Evolutionary conservation across 495 filamentous ascomycete genomes (phyloP), one percentile per base, ranked within the genome.

Genomic region (Aspergillus ellipticus): DNA sequence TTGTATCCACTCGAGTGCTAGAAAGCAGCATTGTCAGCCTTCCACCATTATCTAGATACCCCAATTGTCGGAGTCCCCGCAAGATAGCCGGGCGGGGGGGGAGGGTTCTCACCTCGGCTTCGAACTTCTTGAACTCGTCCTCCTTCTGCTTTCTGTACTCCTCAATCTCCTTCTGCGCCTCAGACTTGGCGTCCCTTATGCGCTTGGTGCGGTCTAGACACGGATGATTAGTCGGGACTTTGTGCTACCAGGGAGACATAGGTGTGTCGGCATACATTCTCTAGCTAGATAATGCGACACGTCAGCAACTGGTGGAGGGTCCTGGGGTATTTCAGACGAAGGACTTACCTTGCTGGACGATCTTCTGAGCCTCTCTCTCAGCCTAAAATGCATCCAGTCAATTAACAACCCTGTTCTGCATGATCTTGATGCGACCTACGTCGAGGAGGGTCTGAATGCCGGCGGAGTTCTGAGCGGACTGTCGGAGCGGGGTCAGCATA

Each of bases 361-460:
- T 98, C 81, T 96, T 97, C 76, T 96, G 92, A 61, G 94, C 94
- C 76, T 98, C 94, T 78, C 90, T 87, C 83, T 98, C 94, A 51
- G 95, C 92, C 94, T 97, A 67, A 26, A 49, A 19, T 35, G 16
- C 20, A 16, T 42, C 24, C 21, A 24, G 55, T 62, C 47, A 64
- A 53, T 33, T 16, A n/a, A 22, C 13, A 22, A 5, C 20, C n/a
- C 9, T 22, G 2, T 8, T 16, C 24, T 9, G 39, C 15, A 4
- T 21, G 21, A 49, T 51, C 16, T 13, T 20, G 28, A 19, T 22
- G 26, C 35, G 50, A 74, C 89, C 63, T 89, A 98, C 94, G 80
- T 98, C 95, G 74, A 98, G 92, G 57, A 98, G 87, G 67, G 92
- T 97, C 77, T 96, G 92, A 71, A 98, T 98, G 70, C 94, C 94